Conservation (phyloP, 164 flowering plant species). For the Vitis rupestris region DNA sequence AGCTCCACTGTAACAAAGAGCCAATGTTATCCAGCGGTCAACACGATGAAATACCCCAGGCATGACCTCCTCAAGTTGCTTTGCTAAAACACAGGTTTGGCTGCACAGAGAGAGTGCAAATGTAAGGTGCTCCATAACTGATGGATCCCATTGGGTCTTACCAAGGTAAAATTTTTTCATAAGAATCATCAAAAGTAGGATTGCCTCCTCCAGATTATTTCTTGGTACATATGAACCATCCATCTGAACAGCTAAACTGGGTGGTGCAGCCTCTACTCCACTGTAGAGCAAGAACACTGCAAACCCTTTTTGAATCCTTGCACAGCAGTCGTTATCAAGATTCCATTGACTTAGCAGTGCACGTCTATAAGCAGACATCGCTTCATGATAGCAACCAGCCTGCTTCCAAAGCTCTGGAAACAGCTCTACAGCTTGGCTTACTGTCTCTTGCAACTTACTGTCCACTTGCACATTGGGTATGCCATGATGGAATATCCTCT, state of each 20-base stretch:
- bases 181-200: constrained; percentile 82
- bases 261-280: constrained; percentile 89
- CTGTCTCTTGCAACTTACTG: constrained; percentile 79
- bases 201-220: constrained; percentile 90
- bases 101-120: constrained; percentile 81
- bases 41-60: constrained; percentile 75
- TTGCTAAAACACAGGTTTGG: constrained; percentile 72
- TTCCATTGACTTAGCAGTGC: constrained; percentile 91
- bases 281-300: constrained; percentile 79
- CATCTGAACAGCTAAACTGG: constrained; percentile 68
- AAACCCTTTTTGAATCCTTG: constrained; percentile 84
- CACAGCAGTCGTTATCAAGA: constrained; percentile 75
- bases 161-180: constrained; percentile 66
- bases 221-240: constrained; percentile 82
- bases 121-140: constrained; percentile 80
- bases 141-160: constrained; percentile 78
- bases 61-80: constrained; percentile 73
- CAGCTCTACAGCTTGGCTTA: constrained; percentile 89
- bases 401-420: constrained; percentile 96
- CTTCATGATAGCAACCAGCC: constrained; percentile 73
- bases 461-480: constrained; percentile 71
- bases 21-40: constrained; percentile 81
- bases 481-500: constrained; percentile 73
- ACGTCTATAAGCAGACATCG: constrained; percentile 76
- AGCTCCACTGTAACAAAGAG: constrained; percentile 71